phyloP scores from a whole-genome alignment of 1,284 basidiomycete species.

The Mycena sp. region DNA sequence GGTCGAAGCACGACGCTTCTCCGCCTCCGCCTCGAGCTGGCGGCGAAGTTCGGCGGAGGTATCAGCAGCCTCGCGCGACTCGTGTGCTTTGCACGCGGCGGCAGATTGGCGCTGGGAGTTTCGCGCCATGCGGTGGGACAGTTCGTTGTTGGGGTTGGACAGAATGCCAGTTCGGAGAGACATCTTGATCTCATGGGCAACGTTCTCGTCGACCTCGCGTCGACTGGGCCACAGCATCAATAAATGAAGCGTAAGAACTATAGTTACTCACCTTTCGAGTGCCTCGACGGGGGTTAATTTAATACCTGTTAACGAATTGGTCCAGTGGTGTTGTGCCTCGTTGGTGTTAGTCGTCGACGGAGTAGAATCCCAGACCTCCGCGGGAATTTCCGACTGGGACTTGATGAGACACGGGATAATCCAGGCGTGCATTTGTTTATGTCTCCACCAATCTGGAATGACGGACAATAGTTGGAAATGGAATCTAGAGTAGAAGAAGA shows the following conservation, averaged over 20 bases:
- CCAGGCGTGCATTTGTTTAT: too few relatives aligned
- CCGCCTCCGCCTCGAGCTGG: not conserved
- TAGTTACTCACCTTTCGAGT: not conserved
- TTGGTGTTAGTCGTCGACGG: too few relatives aligned
- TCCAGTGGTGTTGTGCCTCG: too few relatives aligned
- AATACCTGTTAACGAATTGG: constrained; percentile 2
- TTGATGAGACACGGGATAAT: too few relatives aligned
- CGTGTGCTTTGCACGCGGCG: not conserved
- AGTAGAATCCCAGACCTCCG: too few relatives aligned
- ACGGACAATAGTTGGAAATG: too few relatives aligned
- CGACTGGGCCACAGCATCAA: not conserved
- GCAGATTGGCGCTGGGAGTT: constrained; percentile 2
- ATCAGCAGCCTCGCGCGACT: not conserved
- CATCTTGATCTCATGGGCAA: not conserved
- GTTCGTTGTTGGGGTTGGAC: constrained; percentile 3
- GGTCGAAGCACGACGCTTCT: not conserved
- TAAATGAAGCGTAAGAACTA: not conserved
- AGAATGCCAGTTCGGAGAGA: constrained; percentile 1
- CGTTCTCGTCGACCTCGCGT: not conserved
- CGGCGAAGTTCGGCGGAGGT: not conserved
- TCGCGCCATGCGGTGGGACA: constrained; percentile 1
- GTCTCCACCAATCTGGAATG: too few relatives aligned
- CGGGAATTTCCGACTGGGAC: too few relatives aligned
- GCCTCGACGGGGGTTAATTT: not conserved
- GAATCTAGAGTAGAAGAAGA: too few relatives aligned